Evolutionary conservation across 352 stramenopile species (phyloP), one percentile per base, ranked within the genome.

Genomic region (Phytophthora tubulina): DNA sequence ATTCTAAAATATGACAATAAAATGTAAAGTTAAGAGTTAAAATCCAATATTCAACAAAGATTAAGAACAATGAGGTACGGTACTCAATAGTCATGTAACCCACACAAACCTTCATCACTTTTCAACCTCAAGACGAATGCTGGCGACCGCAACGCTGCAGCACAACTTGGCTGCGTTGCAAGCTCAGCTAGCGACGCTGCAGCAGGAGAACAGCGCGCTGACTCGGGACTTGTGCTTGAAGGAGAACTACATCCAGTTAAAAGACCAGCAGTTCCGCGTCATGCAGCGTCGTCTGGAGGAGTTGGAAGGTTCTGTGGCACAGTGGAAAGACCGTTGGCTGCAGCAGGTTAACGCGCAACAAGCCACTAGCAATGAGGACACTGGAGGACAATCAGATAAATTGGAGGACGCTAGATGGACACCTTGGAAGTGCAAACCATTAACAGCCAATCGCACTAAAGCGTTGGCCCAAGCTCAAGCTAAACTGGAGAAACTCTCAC

Each of bases 181-280:
- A 71, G 55, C 70, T 52, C 85, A 91, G 69, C 67, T 93, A 42
- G 74, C 78, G 57, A 78, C 75, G 69, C 73, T 93, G 58, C 85
- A 93, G 63, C 59, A 72, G 56, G 77, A 89, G 60, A 91, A 93
- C 74, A 78, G 75, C 48, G 75, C 63, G 46, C 75, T 93, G 49
- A 93, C 83, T 3, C 85, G 84, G 44, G 81, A 86, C 51, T 33
- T 91, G 54, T 84, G 75, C 31, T 67, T 93, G n/a, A 91, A 91
- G 63, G 85, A 91, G 57, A 91, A 90, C 72, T 88, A 90, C 70
- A 75, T 93, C 55, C 78, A 90, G 63, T 81, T 86, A 10, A 89
- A 89, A 52, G 85, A 93, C 61, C 85, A 93, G 76, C 85, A 93
- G 73, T 81, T 88, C 51, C 83, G 85, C 75, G 82, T 88, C 14